Conservation (phyloP, 2,329 filamentous ascomycete species). For the Xylariaceae sp. region DNA sequence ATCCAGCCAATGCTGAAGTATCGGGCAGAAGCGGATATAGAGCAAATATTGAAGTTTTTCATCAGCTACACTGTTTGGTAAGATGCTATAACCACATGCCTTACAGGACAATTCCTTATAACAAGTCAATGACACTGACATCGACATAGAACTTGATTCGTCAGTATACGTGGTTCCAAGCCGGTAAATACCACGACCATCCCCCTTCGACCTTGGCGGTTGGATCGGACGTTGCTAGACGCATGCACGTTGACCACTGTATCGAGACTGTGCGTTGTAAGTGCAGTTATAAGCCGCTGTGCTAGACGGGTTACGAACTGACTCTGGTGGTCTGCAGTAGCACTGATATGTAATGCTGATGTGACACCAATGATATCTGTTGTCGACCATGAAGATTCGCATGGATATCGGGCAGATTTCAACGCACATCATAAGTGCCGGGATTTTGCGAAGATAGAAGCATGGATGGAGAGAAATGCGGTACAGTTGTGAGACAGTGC, state of each 20-base stretch:
- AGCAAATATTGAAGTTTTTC: neutral
- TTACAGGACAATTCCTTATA: too few relatives aligned
- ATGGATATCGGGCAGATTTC: neutral
- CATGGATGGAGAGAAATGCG: neutral
- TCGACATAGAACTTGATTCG: neutral
- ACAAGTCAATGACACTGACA: too few relatives aligned
- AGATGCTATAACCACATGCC: neutral
- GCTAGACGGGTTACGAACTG: too few relatives aligned
- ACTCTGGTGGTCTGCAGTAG: neutral
- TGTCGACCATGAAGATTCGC: neutral
- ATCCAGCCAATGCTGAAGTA: neutral
- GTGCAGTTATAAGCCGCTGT: too few relatives aligned
- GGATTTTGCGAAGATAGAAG: neutral
- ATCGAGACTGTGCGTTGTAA: neutral
- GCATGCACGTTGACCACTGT: neutral
- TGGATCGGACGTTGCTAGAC: neutral
- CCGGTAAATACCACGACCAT: neutral
- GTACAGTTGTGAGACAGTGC: neutral
- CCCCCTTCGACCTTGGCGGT: neutral
- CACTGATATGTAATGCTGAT: neutral
- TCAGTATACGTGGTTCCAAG: neutral
- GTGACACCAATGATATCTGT: neutral
- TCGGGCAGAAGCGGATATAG: neutral
- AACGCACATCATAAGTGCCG: neutral
- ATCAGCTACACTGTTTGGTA: neutral